A percentile compares a stretch with the other conserved stretches of the same genome.
These are phyloP conservation scores for Colletotrichum karsti DNA, from an alignment of 2,329 filamentous ascomycete genomes.

Conservation along the genomic window DNA sequence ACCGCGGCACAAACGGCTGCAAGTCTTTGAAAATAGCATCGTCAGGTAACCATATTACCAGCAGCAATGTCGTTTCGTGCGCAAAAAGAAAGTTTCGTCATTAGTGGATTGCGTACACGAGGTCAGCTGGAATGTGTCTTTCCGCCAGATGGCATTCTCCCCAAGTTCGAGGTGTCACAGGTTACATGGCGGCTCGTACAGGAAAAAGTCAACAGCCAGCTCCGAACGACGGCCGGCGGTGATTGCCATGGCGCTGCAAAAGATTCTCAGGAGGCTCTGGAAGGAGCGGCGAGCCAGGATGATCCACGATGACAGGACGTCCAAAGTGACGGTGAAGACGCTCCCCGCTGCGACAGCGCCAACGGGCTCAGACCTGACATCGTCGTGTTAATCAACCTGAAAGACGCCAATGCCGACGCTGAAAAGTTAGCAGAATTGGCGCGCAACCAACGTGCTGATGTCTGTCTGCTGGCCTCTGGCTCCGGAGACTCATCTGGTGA, in stretches of 20 bases:
- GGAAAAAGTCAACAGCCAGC: constrained; percentile 15
- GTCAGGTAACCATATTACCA: not conserved
- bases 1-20: constrained; percentile 9
- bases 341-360: not conserved
- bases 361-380: not conserved
- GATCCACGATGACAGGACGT: constrained; percentile 13
- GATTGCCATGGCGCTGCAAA: not conserved
- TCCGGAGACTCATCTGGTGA: not conserved
- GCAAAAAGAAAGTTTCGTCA: not conserved
- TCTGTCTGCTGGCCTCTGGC: too few species aligned
- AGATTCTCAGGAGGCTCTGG: constrained; percentile 7
- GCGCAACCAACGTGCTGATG: not conserved
- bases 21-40: constrained; percentile 8
- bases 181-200: constrained; percentile 18
- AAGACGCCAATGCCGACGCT: constrained; percentile 10
- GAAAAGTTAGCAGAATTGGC: not conserved
- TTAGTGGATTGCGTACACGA: not conserved
- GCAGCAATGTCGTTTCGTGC: not conserved
- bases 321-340: constrained; percentile 17
- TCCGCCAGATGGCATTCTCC: not conserved
- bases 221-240: not conserved
- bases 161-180: not conserved
- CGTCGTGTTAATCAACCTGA: constrained; percentile 22
- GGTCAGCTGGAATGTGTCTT: not conserved
- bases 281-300: constrained; percentile 8